A percentile compares a stretch with the other conserved stretches of the same genome.
Conservation (phyloP, 2,329 filamentous ascomycete genomes). For the Apiospora phragmitis region DNA sequence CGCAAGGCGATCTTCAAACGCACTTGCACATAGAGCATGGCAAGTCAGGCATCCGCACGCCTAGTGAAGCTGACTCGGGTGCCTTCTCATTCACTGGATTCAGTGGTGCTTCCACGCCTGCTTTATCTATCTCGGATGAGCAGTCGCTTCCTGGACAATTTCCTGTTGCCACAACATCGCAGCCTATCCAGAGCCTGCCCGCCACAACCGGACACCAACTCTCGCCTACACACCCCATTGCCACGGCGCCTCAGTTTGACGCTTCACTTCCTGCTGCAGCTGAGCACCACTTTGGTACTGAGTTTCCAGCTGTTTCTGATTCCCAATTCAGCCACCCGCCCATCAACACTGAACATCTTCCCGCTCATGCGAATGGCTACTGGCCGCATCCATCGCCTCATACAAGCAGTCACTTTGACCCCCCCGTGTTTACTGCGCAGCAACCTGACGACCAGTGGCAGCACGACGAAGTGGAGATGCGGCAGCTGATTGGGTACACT, state of each 20-base stretch:
- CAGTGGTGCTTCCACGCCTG: conserved; percentile 15
- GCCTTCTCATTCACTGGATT: conserved; percentile 3
- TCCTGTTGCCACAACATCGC: neutral
- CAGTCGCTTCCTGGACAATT: neutral
- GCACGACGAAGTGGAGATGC: conserved; percentile 45
- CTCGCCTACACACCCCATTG: conserved; percentile 8
- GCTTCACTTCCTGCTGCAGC: neutral
- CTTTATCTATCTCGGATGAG: conserved; percentile 14
- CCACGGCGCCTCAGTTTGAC: neutral
- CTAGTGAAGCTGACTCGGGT: neutral
- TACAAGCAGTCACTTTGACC: neutral
- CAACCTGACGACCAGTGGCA: conserved; percentile 41
- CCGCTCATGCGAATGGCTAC: conserved; percentile 5
- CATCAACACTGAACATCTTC: neutral
- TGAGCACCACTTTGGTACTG: neutral
- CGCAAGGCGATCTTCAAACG: conserved; percentile 49
- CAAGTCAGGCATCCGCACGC: conserved; percentile 17
- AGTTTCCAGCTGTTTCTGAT: neutral
- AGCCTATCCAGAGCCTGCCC: neutral
- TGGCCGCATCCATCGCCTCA: neutral
- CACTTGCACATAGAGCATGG: conserved; percentile 41
- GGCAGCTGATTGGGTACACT: conserved; percentile 33
- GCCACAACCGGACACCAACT: neutral
- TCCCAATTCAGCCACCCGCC: neutral
- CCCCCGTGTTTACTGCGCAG: neutral